A percentile compares a stretch with the other conserved stretches of the same genome.
Evolutionary conservation across 257 asterid genomes (phyloP).

Genomic region (Capsicum pubescens): DNA sequence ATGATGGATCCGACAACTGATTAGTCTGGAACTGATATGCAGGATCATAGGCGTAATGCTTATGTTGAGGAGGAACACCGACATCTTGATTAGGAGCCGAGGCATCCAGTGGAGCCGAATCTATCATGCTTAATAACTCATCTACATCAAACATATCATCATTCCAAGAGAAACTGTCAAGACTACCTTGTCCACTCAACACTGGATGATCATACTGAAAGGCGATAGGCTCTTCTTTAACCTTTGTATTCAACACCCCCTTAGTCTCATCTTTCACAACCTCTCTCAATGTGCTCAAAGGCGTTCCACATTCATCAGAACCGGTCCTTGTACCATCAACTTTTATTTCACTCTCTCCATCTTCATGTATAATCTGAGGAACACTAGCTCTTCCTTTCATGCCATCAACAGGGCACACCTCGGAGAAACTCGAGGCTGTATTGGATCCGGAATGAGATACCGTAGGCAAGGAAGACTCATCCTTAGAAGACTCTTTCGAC

Average conservation of each 20-base stretch:
- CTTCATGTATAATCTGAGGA: constrained; percentile 32
- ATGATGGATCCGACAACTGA: constrained; percentile 4
- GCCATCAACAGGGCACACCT: constrained; percentile 41
- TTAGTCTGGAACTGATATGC: constrained; percentile 25
- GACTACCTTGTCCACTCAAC: neutral
- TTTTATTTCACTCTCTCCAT: constrained; percentile 12
- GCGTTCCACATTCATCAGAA: constrained; percentile 32
- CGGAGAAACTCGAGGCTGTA: constrained; percentile 48
- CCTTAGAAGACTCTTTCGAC: neutral
- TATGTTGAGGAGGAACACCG: constrained; percentile 22
- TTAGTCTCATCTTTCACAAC: constrained; percentile 25
- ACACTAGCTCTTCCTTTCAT: neutral
- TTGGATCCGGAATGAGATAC: constrained; percentile 46
- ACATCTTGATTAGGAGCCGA: constrained; percentile 18
- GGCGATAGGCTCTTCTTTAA: constrained; percentile 21
- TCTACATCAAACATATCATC: constrained; percentile 61
- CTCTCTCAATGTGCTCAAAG: constrained; percentile 35
- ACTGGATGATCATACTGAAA: neutral
- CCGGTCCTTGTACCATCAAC: neutral
- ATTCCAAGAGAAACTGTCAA: constrained; percentile 33
- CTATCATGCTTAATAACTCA: constrained; percentile 53
- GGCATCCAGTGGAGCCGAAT: neutral
- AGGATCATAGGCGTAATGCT: neutral
- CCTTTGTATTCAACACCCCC: neutral
- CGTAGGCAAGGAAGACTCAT: constrained; percentile 32